A percentile compares a stretch with the other conserved stretches of the same genome.
Conservation (phyloP, 371 early-diverging fungal species). For the Apophysomyces ossiformis region DNA sequence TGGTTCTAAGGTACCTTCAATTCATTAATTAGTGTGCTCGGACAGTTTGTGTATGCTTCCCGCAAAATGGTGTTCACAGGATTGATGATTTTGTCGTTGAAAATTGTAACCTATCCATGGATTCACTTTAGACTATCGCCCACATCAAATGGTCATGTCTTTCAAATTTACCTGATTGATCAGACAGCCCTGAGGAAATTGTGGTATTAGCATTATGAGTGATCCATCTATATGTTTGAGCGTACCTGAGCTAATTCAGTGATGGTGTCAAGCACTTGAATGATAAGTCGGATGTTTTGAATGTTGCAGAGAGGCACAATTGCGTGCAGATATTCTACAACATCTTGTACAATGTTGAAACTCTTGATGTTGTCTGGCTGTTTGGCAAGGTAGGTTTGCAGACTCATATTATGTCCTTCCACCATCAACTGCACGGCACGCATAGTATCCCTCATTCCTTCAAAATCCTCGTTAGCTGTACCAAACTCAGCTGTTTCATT, state of each 20-base stretch:
- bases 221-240: not conserved
- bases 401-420: constrained; percentile 58
- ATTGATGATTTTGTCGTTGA: constrained; percentile 56
- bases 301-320: constrained; percentile 49
- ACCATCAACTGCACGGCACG: constrained; percentile 58
- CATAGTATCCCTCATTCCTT: constrained; percentile 53
- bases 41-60: constrained; percentile 38
- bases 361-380: constrained; percentile 65
- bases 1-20: constrained; percentile 38
- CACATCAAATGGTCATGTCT: too few species aligned
- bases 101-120: constrained; percentile 46
- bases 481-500: constrained; percentile 36
- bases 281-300: constrained; percentile 49
- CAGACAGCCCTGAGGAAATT: constrained; percentile 30
- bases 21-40: constrained; percentile 32
- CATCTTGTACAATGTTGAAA: constrained; percentile 58
- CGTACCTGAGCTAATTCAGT: constrained; percentile 59
- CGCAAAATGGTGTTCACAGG: constrained; percentile 55
- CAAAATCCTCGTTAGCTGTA: constrained; percentile 38
- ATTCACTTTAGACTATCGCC: not conserved
- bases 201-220: not conserved
- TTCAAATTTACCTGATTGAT: constrained; percentile 32
- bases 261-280: constrained; percentile 62
- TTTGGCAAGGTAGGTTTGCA: constrained; percentile 56
- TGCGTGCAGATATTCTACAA: constrained; percentile 59